Evolutionary conservation across 768 basidiomycete genomes (phyloP), one percentile per base, ranked within the genome.

Genomic region (Panaeolus cyanescens): DNA sequence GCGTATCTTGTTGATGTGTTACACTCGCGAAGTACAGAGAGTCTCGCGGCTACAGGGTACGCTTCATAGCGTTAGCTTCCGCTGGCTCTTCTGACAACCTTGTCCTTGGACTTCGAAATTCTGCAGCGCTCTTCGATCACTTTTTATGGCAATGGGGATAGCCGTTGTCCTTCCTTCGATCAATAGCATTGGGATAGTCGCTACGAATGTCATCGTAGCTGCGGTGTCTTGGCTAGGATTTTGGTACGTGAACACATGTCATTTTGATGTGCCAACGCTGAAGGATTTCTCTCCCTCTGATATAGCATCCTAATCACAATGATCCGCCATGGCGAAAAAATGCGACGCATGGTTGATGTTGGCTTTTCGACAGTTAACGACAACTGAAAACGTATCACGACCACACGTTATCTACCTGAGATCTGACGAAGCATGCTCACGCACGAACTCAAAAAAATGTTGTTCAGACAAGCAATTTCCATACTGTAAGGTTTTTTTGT

Each of bases 1-100:
- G 78, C 88, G 3, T 90, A 89, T 63, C 71, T 74, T 31, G 80
- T 90, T 4, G 90, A 91, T 62, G 71, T 89, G 12, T 63, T 90
- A 71, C 87, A 85, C 32, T 68, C 76, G 20, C 78, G 80, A 20
- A 89, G 89, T 64, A 86, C 89, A 2, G 88, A 91, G 66, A 77
- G 80, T n/a, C 78, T 82, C 71, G 88, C 86, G 2, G 87, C 83
- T 0, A 76, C 74, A 56, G 74, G 73, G 89, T 88, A 58, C 28
- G 54, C 54, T 58, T 54, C 19, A 13, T 7, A 33, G 28, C 50
- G 4, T 32, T 34, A 17, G 15, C 17, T 28, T 19, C n/a, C 4
- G 33, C 20, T 30, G 1, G n/a, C 15, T 13, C 30, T 20, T 4
- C 45, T 50, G 25, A 30, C 25, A 12, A 50, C 25, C n/a, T 22